Evolutionary conservation across 225 moss, liverwort and hornwort genomes (phyloP), one percentile per base, ranked within the genome.

Genomic region (Physcomitrellopsis africana): DNA sequence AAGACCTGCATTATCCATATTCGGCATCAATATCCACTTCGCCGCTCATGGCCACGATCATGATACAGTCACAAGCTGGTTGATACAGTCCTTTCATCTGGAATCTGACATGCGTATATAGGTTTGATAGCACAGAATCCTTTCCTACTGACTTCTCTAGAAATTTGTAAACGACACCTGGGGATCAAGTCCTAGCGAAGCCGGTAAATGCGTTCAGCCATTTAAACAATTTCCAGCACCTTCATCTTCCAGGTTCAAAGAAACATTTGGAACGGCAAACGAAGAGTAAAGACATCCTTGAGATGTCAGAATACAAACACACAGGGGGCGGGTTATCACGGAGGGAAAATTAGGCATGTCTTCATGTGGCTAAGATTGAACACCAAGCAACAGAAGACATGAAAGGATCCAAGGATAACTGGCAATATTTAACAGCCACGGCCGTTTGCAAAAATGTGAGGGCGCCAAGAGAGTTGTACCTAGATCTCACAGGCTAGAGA

Each of bases 391-490:
- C 22, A 37, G 32, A 37, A 37, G 32, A 37, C 32, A 37, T 4
- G 32, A 37, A 37, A 7, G 32, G 32, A 37, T 37, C 32, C 32
- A 7, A 37, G 32, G 7, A 7, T 9, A 55, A 3, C 1, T 43
- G 32, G 11, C 20, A 24, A 24, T 24, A 24, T 24, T 24, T 60
- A 51, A 22, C 20, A 48, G 83, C 73, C 73, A 84, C 77, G 27
- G 80, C 69, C 80, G 76, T 63, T 67, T 67, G 37, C 51, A 53
- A 60, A 69, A 18, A 42, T 68, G 43, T 44, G 32, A 18, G 32
- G 0, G 32, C 4, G 32, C 32, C 32, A 72, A 75, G 61, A 49
- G 63, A 72, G 65, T 3, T 41, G 52, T 73, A 84, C 84, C 84
- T 70, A 77, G 80, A 70, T 80, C 72, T 72, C 68, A 73, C 61